Percentiles rank a stretch among this genome's conserved stretches.
phyloP scores from a whole-genome alignment of 352 stramenopile genomes.

The Pythium diclinum region DNA sequence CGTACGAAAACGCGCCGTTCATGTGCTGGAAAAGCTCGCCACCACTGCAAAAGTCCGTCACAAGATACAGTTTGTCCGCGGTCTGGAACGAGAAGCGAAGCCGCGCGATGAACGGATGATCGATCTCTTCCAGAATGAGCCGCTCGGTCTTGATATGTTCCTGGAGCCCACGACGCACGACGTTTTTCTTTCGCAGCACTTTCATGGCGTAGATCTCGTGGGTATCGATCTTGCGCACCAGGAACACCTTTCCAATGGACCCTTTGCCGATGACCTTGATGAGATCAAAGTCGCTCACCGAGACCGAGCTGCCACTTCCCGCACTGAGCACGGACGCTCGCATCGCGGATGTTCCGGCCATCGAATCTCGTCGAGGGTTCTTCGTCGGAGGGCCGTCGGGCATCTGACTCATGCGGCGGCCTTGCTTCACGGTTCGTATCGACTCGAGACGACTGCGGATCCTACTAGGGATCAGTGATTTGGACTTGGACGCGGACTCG shows the following conservation, averaged over 20 bases:
- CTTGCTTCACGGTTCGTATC: constrained; percentile 58
- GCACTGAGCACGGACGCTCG: constrained; percentile 52
- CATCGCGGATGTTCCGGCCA: constrained; percentile 45
- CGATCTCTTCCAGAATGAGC: constrained; percentile 95
- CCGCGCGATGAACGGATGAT: constrained; percentile 97
- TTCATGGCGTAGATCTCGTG: constrained; percentile 97
- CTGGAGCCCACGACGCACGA: constrained; percentile 92
- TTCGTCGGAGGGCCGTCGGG: constrained; percentile 34
- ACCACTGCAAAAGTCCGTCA: constrained; percentile 88
- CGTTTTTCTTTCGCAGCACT: constrained; percentile 95
- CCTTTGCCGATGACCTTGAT: constrained; percentile 84
- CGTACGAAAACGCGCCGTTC: constrained; percentile 75
- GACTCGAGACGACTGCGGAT: constrained; percentile 65
- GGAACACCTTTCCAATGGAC: constrained; percentile 88
- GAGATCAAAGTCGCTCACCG: constrained; percentile 82
- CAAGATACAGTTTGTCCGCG: constrained; percentile 85
- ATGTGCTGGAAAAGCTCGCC: constrained; percentile 99
- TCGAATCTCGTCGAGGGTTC: constrained; percentile 40
- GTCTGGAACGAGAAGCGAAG: constrained; percentile 98
- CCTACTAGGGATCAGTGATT: constrained; percentile 60
- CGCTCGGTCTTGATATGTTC: constrained; percentile 96
- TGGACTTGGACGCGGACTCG: constrained; percentile 55
- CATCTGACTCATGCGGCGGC: constrained; percentile 34
- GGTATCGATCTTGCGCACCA: constrained; percentile 87
- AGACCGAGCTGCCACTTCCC: constrained; percentile 38